Evolutionary conservation across 768 basidiomycete species (phyloP), one percentile per base, ranked within the genome.

Genomic region (Trametopsis cervina): DNA sequence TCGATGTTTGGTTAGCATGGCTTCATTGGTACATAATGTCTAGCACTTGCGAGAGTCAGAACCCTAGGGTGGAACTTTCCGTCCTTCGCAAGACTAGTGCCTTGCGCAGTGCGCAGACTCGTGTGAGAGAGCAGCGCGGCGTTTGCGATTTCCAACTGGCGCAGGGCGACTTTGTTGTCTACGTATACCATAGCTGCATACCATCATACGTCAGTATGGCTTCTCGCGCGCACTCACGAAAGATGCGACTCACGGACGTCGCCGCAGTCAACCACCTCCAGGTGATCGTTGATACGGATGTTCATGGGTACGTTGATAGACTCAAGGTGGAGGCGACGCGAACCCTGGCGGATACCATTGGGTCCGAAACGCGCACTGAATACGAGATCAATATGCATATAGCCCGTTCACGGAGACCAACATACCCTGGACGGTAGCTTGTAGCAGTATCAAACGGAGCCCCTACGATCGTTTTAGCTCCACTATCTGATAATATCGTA

Each of bases 361-460:
- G 63, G 63, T 0, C 65, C 65, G 27, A 66, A 66, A 2, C 63
- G 60, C 22, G 63, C 61, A 11, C 59, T 60, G 46, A 4, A 24
- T 18, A 17, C 24, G 6, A 22, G 1, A 23, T 18, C 15, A 25
- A n/a, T 18, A 22, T 17, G 9, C 4, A 4, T 35, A 42, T 21
- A 4, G 24, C 15, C 36, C n/a, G 7, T 21, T 21, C n/a, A 15
- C 12, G 37, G 46, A 36, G 20, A 40, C 4, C 29, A 13, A 41
- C 58, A 22, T 40, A 64, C 60, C 64, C 63, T 9, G 65, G 63
- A 2, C 65, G 56, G 44, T 55, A 66, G 42, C 60, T 61, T 2
- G 63, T 66, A 9, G 61, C 58, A 13, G 63, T 66, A 41, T 66
- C 64, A 27, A 66, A 64, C 2, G 63, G 62, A 25, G 64, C 62